Conservation (phyloP, 2,329 filamentous ascomycete genomes). For the Samsoniella hepiali region DNA sequence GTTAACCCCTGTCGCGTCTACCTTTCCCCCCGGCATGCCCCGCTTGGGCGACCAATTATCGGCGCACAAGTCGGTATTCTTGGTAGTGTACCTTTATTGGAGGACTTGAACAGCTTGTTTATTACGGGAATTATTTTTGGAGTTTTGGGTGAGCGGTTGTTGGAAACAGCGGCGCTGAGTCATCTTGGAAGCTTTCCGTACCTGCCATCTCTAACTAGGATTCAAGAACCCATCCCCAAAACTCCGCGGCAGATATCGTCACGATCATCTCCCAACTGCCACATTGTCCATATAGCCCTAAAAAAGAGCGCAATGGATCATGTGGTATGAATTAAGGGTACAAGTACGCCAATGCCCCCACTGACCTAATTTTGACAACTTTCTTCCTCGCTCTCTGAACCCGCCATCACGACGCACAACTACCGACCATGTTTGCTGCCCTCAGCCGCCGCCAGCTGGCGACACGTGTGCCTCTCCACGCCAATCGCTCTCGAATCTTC, state of each 20-base stretch:
- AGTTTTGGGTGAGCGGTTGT: not conserved
- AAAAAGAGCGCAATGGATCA: conserved; percentile 2
- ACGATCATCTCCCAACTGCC: conserved; percentile 30
- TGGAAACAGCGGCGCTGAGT: conserved; percentile 1
- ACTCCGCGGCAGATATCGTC: conserved; percentile 49
- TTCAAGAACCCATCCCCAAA: conserved; percentile 37
- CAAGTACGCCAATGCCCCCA: conserved; percentile 13
- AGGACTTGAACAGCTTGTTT: not conserved
- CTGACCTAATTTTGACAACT: not conserved
- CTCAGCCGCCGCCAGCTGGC: conserved; percentile 1
- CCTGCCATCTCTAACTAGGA: not conserved
- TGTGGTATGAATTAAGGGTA: not conserved
- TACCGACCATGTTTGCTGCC: conserved; percentile 5
- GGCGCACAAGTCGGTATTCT: not conserved
- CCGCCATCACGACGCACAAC: not conserved
- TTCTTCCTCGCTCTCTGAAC: not conserved
- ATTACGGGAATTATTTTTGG: not conserved
- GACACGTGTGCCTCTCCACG: conserved; percentile 11
- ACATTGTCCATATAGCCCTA: not conserved
- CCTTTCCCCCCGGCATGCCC: not conserved
- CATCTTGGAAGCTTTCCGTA: not conserved
- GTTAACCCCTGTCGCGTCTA: not conserved
- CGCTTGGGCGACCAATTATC: not conserved
- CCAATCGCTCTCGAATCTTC: conserved; percentile 17
- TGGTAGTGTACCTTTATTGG: not conserved